Evolutionary conservation across 2,329 filamentous ascomycete genomes (phyloP).

Genomic region (Akanthomyces uredinophilus): DNA sequence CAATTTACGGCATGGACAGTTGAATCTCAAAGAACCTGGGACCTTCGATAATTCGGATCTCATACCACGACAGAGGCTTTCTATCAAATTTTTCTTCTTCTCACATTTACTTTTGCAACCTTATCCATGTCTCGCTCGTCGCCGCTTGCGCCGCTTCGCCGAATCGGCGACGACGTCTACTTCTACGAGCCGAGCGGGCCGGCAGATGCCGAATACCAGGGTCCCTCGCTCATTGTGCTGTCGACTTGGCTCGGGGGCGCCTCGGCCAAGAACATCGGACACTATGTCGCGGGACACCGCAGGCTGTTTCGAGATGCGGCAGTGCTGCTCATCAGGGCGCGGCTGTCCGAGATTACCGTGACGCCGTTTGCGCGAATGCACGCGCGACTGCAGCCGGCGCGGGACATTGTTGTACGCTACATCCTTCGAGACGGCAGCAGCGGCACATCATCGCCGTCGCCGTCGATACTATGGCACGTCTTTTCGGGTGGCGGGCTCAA

Average conservation of each 20-base stretch:
- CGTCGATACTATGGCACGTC: conserved; percentile 12
- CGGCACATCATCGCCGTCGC: neutral
- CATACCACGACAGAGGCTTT: no score
- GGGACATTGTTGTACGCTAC: conserved; percentile 5
- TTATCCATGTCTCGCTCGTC: neutral
- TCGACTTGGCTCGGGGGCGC: conserved; percentile 14
- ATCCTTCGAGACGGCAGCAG: neutral
- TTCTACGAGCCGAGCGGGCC: conserved; percentile 7
- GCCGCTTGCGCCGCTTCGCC: conserved; percentile 1
- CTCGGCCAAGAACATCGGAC: neutral
- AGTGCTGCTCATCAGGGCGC: conserved; percentile 12
- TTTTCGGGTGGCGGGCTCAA: conserved; percentile 14
- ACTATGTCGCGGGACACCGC: conserved; percentile 9
- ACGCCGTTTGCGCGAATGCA: conserved; percentile 12
- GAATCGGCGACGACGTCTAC: conserved; percentile 12
- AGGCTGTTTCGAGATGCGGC: neutral
- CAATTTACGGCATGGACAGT: no score
- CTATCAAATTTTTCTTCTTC: neutral
- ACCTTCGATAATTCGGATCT: no score
- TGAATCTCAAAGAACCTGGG: no score
- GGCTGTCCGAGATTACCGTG: conserved; percentile 13
- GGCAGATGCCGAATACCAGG: neutral
- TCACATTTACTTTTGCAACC: neutral
- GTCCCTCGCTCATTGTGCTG: conserved; percentile 9
- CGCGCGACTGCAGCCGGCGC: conserved; percentile 9